Conservation (phyloP, 2,329 filamentous ascomycete species). For the Stemphylium lycopersici region DNA sequence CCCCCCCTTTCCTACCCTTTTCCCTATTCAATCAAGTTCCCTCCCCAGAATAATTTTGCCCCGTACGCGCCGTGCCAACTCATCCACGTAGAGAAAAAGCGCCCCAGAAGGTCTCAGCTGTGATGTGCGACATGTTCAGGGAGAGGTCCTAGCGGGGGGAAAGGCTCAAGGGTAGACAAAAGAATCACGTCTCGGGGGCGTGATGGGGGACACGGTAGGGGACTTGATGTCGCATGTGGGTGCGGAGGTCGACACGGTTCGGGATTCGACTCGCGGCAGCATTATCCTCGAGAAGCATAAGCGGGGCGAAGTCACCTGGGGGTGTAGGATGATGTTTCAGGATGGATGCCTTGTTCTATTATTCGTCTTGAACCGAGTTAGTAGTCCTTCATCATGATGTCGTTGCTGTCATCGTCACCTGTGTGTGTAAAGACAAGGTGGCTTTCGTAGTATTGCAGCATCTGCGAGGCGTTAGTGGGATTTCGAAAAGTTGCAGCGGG, state of each 20-base stretch:
- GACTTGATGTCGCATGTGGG: not conserved
- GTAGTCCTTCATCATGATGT: slow-evolving; percentile 7
- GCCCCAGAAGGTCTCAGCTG: no score
- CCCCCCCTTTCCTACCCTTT: no score
- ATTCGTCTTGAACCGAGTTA: slow-evolving; percentile 9
- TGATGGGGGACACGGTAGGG: not conserved
- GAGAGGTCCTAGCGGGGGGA: no score
- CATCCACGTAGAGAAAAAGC: no score
- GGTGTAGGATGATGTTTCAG: not conserved
- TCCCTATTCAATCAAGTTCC: no score
- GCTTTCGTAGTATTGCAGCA: slow-evolving; percentile 58
- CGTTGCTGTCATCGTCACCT: slow-evolving; percentile 16
- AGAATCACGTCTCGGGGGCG: not conserved
- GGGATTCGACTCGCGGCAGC: not conserved
- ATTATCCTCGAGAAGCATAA: not conserved
- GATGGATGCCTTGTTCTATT: slow-evolving; percentile 3
- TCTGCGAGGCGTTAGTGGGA: slow-evolving; percentile 29
- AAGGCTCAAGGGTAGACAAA: no score
- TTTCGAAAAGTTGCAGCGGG: no score
- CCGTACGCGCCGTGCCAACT: not conserved
- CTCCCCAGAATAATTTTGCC: no score
- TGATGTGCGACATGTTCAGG: no score
- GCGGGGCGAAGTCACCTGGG: not conserved
- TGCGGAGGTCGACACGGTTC: not conserved
- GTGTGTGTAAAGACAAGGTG: slow-evolving; percentile 49